Conservation (phyloP, 1,139 yeast genomes). For the Saccharomyces hybrid region DNA sequence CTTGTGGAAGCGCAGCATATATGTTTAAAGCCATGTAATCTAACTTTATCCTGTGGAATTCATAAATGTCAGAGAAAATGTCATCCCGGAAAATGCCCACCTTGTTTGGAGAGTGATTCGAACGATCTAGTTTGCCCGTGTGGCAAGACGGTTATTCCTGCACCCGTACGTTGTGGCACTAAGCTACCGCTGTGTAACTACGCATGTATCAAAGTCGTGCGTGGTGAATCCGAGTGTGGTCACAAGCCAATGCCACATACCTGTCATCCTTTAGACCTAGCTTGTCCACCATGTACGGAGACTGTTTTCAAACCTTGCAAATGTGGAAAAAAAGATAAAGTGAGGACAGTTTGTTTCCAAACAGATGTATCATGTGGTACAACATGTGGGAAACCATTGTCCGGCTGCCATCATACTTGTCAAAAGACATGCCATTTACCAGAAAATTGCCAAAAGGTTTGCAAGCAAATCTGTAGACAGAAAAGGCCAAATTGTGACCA, state of each 20-base stretch:
- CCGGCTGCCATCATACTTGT: slow-evolving; percentile 66
- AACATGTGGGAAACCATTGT: slow-evolving; percentile 48
- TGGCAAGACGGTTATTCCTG: slow-evolving; percentile 70
- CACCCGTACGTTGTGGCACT: slow-evolving; percentile 89
- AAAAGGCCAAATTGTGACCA: slow-evolving; percentile 52
- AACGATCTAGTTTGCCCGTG: slow-evolving; percentile 81
- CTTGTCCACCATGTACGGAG: slow-evolving; percentile 75
- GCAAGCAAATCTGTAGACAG: slow-evolving; percentile 52
- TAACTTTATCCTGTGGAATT: slow-evolving; percentile 57
- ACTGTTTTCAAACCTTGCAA: slow-evolving; percentile 57
- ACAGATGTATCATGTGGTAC: slow-evolving; percentile 64
- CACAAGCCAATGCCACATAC: slow-evolving; percentile 65
- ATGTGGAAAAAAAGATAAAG: slow-evolving; percentile 52
- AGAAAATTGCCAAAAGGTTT: slow-evolving; percentile 36
- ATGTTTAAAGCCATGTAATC: slow-evolving; percentile 65
- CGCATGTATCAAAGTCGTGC: slow-evolving; percentile 49
- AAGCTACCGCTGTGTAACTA: slow-evolving; percentile 56
- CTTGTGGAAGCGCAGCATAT: slow-evolving; percentile 70
- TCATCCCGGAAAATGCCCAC: slow-evolving; percentile 77
- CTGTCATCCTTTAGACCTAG: slow-evolving; percentile 58
- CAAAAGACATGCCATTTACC: slow-evolving; percentile 41
- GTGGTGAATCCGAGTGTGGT: slow-evolving; percentile 51
- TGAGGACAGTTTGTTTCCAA: slow-evolving; percentile 67
- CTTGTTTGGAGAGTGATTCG: slow-evolving; percentile 74
- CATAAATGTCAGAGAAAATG: slow-evolving; percentile 72